phyloP scores from a whole-genome alignment of 257 asterid genomes.

The Solanum habrochaites region DNA sequence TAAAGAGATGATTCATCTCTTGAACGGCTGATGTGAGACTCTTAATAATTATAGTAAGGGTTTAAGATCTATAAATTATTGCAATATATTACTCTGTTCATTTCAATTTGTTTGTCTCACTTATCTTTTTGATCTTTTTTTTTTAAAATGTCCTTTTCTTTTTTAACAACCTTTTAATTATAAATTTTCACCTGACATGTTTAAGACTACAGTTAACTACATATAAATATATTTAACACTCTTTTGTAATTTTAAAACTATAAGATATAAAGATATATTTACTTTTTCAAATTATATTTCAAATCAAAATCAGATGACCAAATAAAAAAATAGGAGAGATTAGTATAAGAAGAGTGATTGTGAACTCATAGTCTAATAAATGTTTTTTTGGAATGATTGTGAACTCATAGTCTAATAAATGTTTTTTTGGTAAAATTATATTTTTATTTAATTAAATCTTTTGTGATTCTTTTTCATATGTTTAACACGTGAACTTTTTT shows the following conservation, averaged over 20 bases:
- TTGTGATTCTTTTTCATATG: background rate
- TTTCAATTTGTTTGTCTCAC: background rate
- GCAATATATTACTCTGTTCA: background rate
- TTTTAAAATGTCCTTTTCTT: too few species aligned
- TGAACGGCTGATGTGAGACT: background rate
- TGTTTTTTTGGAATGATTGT: background rate
- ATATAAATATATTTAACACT: too few species aligned
- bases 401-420: background rate
- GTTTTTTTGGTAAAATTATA: background rate
- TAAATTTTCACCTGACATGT: background rate
- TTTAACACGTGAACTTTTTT: background rate
- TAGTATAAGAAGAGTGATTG: background rate
- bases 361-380: background rate
- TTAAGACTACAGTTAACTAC: background rate
- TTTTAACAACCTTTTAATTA: background rate
- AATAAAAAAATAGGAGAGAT: background rate
- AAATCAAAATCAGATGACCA: background rate
- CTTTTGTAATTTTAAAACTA: background rate
- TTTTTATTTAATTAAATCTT: background rate
- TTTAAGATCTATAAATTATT: background rate
- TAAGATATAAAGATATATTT: background rate
- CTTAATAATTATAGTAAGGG: background rate
- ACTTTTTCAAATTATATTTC: rapidly evolving
- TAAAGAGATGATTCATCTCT: background rate
- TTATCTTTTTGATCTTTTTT: background rate